Conservation (phyloP, 192 early-diverging fungal genomes). For the Backusella morwellensis region DNA sequence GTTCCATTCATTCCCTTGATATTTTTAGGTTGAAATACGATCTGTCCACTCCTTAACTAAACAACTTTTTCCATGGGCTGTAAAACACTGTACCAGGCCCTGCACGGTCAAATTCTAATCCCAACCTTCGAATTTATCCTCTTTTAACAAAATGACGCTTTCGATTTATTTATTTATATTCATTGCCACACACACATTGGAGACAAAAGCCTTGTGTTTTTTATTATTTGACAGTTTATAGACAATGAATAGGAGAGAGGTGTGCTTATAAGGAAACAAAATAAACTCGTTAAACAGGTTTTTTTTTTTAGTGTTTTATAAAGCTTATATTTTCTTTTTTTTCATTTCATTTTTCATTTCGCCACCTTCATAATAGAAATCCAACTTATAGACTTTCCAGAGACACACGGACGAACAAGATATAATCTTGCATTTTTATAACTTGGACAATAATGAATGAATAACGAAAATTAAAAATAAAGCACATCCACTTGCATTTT, state of each 20-base stretch:
- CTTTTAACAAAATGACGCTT: not conserved
- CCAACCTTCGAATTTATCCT: not conserved
- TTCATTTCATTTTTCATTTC: not conserved
- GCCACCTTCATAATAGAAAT: not conserved
- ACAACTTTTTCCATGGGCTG: not conserved
- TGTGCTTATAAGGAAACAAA: too few relatives aligned
- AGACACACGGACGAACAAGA: not conserved
- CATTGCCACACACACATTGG: not conserved
- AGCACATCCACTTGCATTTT: not conserved
- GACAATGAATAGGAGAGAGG: not conserved
- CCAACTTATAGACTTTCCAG: not conserved
- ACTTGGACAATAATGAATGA: not conserved
- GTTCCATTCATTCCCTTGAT: not conserved
- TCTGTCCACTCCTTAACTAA: not conserved
- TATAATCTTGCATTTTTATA: not conserved
- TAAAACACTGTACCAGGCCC: not conserved
- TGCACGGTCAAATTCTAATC: not conserved
- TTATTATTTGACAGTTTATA: not conserved
- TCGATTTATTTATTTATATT: not conserved
- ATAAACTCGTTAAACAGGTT: not conserved
- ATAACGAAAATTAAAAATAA: not conserved
- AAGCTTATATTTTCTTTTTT: not conserved
- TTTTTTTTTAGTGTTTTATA: not conserved
- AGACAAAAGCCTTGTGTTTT: not conserved
- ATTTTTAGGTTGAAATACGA: not conserved